These are phyloP conservation scores for Ilyonectria destructans DNA, from an alignment of 2,329 filamentous ascomycete species.

Conservation along the genomic window DNA sequence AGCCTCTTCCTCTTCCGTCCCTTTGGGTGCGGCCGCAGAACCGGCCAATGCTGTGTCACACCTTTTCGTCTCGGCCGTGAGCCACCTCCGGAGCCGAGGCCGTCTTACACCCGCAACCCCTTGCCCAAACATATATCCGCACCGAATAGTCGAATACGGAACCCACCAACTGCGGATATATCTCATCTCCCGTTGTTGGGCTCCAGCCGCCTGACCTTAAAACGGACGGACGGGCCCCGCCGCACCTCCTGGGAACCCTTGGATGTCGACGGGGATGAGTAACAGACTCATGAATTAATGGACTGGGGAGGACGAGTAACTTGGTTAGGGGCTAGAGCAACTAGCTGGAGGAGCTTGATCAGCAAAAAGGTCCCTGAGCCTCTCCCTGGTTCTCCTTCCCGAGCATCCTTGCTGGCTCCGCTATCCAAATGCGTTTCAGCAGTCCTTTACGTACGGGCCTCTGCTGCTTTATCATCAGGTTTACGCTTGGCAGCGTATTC, in stretches of 20 bases:
- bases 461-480: conserved; percentile 4
- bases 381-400: neutral
- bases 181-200: conserved; percentile 38
- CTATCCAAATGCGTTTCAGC: neutral
- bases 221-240: conserved; percentile 1
- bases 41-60: neutral
- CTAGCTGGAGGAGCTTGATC: neutral
- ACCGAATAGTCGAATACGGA: neutral
- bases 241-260: neutral
- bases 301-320: neutral
- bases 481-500: neutral
- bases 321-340: neutral
- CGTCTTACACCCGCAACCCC: neutral
- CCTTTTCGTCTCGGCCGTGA: conserved; percentile 29
- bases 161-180: conserved; percentile 7
- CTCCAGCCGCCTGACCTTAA: conserved; percentile 31
- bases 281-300: neutral
- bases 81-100: conserved; percentile 36
- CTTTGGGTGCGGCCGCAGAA: neutral
- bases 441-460: neutral
- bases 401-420: conserved; percentile 5
- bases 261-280: neutral
- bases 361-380: neutral
- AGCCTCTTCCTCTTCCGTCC: neutral
- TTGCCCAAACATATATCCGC: neutral